These are phyloP conservation scores for Cercospora sesami DNA, from an alignment of 2,329 filamentous ascomycete species.

Conservation along the genomic window DNA sequence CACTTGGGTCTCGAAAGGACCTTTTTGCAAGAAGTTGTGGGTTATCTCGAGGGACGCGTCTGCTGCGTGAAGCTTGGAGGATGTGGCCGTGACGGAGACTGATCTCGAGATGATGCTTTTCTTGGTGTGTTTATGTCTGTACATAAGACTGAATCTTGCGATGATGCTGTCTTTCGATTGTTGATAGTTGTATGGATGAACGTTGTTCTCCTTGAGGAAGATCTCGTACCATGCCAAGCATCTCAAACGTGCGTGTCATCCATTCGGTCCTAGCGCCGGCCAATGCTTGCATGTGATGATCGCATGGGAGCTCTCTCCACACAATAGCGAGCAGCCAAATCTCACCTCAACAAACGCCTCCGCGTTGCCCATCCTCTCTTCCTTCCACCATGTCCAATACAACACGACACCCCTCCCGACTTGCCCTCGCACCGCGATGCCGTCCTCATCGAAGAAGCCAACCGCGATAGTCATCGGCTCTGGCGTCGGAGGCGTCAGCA, in stretches of 20 bases:
- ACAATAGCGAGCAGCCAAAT: background rate
- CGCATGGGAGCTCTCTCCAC: constrained; percentile 1
- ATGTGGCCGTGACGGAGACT: too few relatives aligned
- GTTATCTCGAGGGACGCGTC: constrained; percentile 2
- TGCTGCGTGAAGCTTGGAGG: too few relatives aligned
- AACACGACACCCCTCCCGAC: background rate
- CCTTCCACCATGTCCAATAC: background rate
- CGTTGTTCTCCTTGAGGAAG: background rate
- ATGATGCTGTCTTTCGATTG: too few relatives aligned
- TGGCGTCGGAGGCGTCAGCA: constrained; percentile 70
- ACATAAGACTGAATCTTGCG: too few relatives aligned
- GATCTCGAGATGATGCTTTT: too few relatives aligned
- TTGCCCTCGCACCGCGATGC: background rate
- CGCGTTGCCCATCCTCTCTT: background rate
- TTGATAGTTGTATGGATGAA: too few relatives aligned
- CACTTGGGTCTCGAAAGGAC: constrained; percentile 8
- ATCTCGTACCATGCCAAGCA: background rate
- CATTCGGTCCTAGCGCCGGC: background rate
- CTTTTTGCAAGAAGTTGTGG: constrained; percentile 16
- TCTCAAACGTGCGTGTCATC: background rate
- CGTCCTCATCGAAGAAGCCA: constrained; percentile 34
- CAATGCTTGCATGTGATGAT: constrained; percentile 1
- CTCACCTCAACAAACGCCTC: background rate
- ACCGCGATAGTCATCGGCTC: constrained; percentile 61
- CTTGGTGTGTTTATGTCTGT: too few relatives aligned